These are phyloP conservation scores for Jamesozyma gamospora DNA, from an alignment of 805 yeast species.

Conservation along the genomic window DNA sequence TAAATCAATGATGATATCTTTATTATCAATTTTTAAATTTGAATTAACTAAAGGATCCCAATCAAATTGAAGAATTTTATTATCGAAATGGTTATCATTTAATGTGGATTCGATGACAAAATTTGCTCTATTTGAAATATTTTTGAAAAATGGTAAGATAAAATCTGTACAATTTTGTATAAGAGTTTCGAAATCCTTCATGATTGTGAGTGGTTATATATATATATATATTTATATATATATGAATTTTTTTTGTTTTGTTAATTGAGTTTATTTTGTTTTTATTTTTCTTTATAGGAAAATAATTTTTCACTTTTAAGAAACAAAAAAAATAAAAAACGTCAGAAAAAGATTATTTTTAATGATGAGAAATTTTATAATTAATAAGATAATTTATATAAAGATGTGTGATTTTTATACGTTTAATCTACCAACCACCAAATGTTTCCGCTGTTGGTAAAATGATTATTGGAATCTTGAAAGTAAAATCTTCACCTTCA, in stretches of 20 bases:
- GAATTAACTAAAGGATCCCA: conserved; percentile 11
- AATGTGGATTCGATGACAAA: background rate
- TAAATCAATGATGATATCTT: conserved; percentile 10
- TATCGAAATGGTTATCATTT: conserved; percentile 1
- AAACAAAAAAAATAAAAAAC: no score
- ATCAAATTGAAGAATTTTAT: conserved; percentile 6
- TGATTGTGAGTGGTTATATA: no score
- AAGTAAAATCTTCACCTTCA: conserved; percentile 34
- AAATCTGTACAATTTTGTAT: conserved; percentile 10
- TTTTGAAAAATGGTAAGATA: conserved; percentile 5
- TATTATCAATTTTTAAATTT: conserved; percentile 1
- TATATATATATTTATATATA: no score
- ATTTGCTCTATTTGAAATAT: conserved; percentile 2
- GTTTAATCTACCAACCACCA: conserved; percentile 42
- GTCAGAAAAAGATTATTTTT: no score
- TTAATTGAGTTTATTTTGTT: no score
- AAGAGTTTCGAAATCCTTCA: conserved; percentile 4
- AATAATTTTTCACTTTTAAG: no score
- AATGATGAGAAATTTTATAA: no score
- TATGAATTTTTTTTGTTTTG: no score
- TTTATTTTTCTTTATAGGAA: no score
- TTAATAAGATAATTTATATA: no score
- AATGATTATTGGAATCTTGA: conserved; percentile 37
- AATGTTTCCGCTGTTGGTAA: conserved; percentile 38
- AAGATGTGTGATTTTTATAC: no score